These are phyloP conservation scores for Xerocomellus chrysenteron DNA, from an alignment of 768 basidiomycete species.

Conservation along the genomic window DNA sequence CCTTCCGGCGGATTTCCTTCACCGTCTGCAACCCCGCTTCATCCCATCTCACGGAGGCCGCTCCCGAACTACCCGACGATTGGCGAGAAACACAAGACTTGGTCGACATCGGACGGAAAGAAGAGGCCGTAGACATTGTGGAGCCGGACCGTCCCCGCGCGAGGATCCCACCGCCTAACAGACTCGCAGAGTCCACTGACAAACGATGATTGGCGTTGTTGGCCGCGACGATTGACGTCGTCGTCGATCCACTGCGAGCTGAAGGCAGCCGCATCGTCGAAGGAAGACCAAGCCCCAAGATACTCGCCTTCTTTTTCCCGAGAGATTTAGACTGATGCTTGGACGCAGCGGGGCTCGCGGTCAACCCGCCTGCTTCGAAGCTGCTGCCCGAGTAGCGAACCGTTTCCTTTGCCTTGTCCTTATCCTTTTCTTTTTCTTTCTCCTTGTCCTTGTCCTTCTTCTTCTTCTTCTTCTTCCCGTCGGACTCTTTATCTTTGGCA, in stretches of 20 bases:
- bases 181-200: slow-evolving; percentile 34
- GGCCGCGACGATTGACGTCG: slow-evolving; percentile 32
- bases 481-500: slow-evolving; percentile 29
- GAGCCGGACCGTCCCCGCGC: slow-evolving; percentile 39
- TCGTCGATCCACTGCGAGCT: slow-evolving; percentile 34
- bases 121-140: slow-evolving; percentile 41
- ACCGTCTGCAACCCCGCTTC: slow-evolving; percentile 49
- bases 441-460: slow-evolving; percentile 39
- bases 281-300: slow-evolving; percentile 62
- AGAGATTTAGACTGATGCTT: slow-evolving; percentile 33
- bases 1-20: slow-evolving; percentile 44
- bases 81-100: slow-evolving; percentile 40
- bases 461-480: slow-evolving; percentile 38
- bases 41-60: slow-evolving; percentile 50
- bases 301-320: slow-evolving; percentile 59
- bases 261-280: slow-evolving; percentile 50
- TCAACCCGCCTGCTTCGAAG: slow-evolving; percentile 66
- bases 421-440: slow-evolving; percentile 37
- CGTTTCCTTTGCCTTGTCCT: slow-evolving; percentile 34
- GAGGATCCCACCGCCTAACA: slow-evolving; percentile 32
- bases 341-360: slow-evolving; percentile 33
- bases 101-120: slow-evolving; percentile 47
- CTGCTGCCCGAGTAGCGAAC: slow-evolving; percentile 55
- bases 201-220: slow-evolving; percentile 16
- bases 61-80: slow-evolving; percentile 42